These are phyloP conservation scores for Hermanozyma aechmeae DNA, from an alignment of 805 yeast species.

Conservation along the genomic window DNA sequence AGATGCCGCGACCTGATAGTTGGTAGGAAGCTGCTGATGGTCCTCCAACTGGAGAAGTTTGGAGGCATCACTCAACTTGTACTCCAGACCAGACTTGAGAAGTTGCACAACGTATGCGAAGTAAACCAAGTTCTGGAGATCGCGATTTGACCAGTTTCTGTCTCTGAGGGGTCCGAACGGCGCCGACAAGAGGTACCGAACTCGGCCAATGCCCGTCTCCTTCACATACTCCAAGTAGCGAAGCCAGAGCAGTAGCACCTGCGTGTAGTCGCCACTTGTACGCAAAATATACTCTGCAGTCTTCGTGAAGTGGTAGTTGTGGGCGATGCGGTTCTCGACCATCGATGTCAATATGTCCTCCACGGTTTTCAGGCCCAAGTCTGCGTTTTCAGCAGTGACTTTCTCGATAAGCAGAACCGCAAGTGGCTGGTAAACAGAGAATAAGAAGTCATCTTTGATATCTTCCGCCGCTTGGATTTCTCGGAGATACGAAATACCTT, in stretches of 20 bases:
- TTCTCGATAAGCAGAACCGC: conserved; percentile 14
- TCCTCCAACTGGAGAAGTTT: conserved; percentile 18
- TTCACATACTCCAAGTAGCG: conserved; percentile 17
- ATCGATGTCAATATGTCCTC: conserved; percentile 19
- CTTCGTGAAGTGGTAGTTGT: conserved; percentile 20
- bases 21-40: not conserved
- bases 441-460: conserved; percentile 17
- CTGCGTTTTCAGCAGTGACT: conserved; percentile 7
- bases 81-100: conserved; percentile 12
- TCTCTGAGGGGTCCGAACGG: conserved; percentile 4
- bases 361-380: conserved; percentile 5
- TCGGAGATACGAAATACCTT: conserved; percentile 29
- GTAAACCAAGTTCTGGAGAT: conserved; percentile 18
- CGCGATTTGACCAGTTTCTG: conserved; percentile 8
- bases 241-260: conserved; percentile 25
- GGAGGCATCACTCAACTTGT: conserved; percentile 14
- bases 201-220: conserved; percentile 3
- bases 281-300: conserved; percentile 12
- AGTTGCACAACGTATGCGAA: conserved; percentile 26
- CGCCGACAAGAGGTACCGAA: not conserved
- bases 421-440: conserved; percentile 18
- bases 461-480: conserved; percentile 26
- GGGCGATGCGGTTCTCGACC: conserved; percentile 21
- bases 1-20: not conserved
- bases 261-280: conserved; percentile 11